Evolutionary conservation across 441 rosid genomes (phyloP), one percentile per base, ranked within the genome.

Genomic region (Brassica balearica): DNA sequence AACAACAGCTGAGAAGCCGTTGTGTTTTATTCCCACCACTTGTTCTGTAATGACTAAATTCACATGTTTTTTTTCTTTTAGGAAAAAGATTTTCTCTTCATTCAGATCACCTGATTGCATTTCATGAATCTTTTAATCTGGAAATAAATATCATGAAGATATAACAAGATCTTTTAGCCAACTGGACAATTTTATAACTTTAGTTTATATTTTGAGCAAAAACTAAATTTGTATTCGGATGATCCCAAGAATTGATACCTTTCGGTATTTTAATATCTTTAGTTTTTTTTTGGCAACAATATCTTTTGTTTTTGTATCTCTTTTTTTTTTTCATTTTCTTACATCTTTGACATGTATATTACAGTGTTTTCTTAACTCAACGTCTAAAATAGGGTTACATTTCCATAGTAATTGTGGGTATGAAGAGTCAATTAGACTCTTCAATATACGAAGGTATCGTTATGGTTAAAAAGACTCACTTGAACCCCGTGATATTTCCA

Each of bases 101-200:
- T 48, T 12, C 68, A 17, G 64, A 69, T 69, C 80, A 76, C 69
- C 74, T 76, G 68, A 76, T 75, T 17, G 27, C 62, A 58, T 58
- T 58, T 58, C 62, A 58, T 20, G n/a, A 58, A 19, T 20, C 27
- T 56, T 58, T 20, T 20, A 53, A 2, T 58, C 27, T 36, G 29
- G 2, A 34, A 63, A 63, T 29, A 14, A 63, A 15, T 43, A 67
- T 67, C 48, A 22, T 43, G 36, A 67, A 25, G 15, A 59, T 71
- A 4, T 14, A 41, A 15, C 8, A 27, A 61, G 19, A 27, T 34
- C 2, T 34, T 4, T 8, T 36, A 34, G 22, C 22, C 69, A 9
- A 8, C 5, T 65, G 29, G 10, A 38, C 19, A 19, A 38, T 19
- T 4, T 14, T 36, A 36, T 34, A 25, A 20, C 10, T 19, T 60